Percentiles rank a stretch among this genome's conserved stretches.
These are phyloP conservation scores for Codiaeum variegatum DNA, from an alignment of 441 rosid species.

Conservation along the genomic window DNA sequence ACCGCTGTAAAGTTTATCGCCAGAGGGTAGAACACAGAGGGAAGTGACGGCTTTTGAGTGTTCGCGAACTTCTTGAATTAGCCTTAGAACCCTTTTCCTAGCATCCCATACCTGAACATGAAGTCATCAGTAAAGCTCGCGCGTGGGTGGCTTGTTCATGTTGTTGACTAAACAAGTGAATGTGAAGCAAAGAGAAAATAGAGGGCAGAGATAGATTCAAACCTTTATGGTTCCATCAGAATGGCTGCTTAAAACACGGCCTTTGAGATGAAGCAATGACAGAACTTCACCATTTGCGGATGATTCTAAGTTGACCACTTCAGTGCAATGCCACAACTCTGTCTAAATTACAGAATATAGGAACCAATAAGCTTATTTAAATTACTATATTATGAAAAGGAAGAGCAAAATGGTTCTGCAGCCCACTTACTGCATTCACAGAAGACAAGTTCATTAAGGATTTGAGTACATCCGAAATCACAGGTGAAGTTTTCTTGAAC, in stretches of 20 bases:
- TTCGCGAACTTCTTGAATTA: constrained; percentile 52
- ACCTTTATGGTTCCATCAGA: constrained; percentile 77
- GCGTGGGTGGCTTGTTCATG: not conserved
- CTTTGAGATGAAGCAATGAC: constrained; percentile 42
- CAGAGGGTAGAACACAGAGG: constrained; percentile 43
- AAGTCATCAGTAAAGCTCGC: not conserved
- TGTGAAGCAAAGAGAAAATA: not conserved
- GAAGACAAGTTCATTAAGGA: constrained; percentile 54
- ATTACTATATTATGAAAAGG: not conserved
- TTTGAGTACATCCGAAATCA: constrained; percentile 51
- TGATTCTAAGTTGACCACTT: constrained; percentile 40
- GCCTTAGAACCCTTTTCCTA: constrained; percentile 41
- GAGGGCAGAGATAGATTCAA: not conserved
- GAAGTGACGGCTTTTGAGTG: constrained; percentile 59
- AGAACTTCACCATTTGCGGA: constrained; percentile 51
- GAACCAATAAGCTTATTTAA: not conserved
- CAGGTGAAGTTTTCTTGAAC: constrained; percentile 43
- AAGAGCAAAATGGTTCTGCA: not conserved
- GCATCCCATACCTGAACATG: constrained; percentile 49
- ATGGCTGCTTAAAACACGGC: constrained; percentile 54
- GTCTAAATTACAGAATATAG: constrained; percentile 31
- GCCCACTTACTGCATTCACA: constrained; percentile 55
- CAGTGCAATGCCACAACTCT: constrained; percentile 56
- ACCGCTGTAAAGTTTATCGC: constrained; percentile 56
- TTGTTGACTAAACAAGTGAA: too few relatives aligned